Evolutionary conservation across 257 asterid species (phyloP).

Genomic region (Lithospermum erythrorhizon): DNA sequence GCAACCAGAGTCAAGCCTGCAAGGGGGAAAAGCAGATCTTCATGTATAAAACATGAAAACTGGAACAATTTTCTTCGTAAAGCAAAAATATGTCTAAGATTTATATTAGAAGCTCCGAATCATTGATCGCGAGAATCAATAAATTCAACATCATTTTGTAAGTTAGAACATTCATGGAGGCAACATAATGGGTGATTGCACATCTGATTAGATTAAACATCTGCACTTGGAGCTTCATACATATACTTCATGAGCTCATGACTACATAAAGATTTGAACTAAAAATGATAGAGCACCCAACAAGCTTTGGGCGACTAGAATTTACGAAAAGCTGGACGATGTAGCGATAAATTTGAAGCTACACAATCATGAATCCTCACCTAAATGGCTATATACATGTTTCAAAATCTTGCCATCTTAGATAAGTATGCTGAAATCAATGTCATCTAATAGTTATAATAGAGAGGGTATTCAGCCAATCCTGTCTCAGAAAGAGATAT

Average conservation of each 20-base stretch:
- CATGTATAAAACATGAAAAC: not conserved
- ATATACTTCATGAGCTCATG: not conserved
- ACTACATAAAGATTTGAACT: not conserved
- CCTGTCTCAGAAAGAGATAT: not conserved
- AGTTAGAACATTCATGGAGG: not conserved
- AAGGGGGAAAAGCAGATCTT: conserved; percentile 4
- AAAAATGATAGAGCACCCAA: too few species aligned
- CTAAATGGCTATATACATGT: too few species aligned
- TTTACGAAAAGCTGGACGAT: too few species aligned
- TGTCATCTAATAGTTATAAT: too few species aligned
- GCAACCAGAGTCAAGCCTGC: conserved; percentile 66
- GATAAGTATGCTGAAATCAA: too few species aligned
- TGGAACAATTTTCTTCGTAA: not conserved
- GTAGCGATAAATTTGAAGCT: too few species aligned
- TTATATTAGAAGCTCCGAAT: too few species aligned
- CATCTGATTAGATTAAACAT: not conserved
- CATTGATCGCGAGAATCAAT: not conserved
- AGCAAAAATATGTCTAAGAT: not conserved
- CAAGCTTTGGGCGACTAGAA: too few species aligned
- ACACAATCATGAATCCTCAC: too few species aligned
- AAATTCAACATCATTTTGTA: not conserved
- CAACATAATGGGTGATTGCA: not conserved
- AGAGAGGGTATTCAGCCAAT: too few species aligned
- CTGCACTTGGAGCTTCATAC: not conserved
- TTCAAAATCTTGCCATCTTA: too few species aligned